Evolutionary conservation across 805 yeast genomes (phyloP), one percentile per base, ranked within the genome.

Genomic region (Scheffersomyces coipomensis): DNA sequence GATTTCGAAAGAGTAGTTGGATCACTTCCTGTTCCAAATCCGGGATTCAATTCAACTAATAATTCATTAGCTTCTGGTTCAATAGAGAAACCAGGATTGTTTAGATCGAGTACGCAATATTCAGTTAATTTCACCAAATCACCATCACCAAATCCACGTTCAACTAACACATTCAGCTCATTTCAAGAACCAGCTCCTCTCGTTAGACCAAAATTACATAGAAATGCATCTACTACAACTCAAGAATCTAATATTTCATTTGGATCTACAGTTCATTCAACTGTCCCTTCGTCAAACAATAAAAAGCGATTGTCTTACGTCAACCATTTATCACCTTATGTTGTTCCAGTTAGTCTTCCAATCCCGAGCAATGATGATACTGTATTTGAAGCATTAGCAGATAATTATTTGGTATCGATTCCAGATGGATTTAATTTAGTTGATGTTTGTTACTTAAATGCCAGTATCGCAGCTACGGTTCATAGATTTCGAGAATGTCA

Each of bases 371-470:
- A 70, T 39, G 78, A 76, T 38, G 62, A 62, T 0, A 48, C 58
- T 0, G 69, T 66, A 2, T 72, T 82, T 42, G 76, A 68, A 18
- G 65, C 71, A 17, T 58, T 83, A 19, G 67, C 82, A 2, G 60
- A 66, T 15, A 68, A 74, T 48, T 81, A 81, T 50, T 46, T 76
- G 25, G 58, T 73, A 10, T 58, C 67, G 3, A 53, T 74, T 0
- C 76, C 78, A 0, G 74, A 71, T 18, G 79, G 76, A 3, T 68
- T 78, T 51, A 63, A 68, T 19, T 61, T 81, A 12, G 53, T 68
- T 11, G 80, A 81, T 33, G 80, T 73, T 2, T 83, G 87, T 50
- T 65, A 72, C 17, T 61, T 70, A 48, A 85, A 85, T 52, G 75
- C 87, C 0, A 60, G 68, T 13, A 64, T 78, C 7, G 85, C 85